Conservation (phyloP, 1,284 basidiomycete genomes). For the Papiliotrema flavescens region DNA sequence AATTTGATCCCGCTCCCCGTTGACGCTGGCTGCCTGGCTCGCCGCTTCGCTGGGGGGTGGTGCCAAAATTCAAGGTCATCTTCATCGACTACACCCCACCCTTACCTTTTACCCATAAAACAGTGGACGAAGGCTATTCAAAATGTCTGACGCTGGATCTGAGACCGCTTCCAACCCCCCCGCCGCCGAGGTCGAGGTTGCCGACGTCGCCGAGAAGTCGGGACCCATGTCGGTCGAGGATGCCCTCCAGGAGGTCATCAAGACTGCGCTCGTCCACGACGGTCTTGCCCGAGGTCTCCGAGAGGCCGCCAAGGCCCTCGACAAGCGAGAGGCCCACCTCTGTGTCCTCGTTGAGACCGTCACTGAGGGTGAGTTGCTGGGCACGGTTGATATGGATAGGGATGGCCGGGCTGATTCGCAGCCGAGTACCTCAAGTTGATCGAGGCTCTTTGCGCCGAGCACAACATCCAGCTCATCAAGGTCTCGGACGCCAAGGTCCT, state of each 20-base stretch:
- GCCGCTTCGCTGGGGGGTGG: too few relatives aligned
- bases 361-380: conserved; percentile 62
- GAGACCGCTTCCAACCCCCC: conserved; percentile 69
- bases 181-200: conserved; percentile 56
- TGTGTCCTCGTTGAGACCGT: conserved; percentile 99
- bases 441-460: conserved; percentile 97
- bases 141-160: conserved; percentile 99
- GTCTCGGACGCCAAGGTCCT: conserved; percentile 95
- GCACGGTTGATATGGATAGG: background rate
- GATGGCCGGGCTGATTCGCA: conserved; percentile 7
- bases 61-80: too few relatives aligned
- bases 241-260: conserved; percentile 79
- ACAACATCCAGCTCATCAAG: conserved; percentile 99
- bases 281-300: conserved; percentile 97
- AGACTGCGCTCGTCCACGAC: conserved; percentile 93
- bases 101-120: conserved; percentile 13
- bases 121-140: conserved; percentile 52
- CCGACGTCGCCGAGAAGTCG: conserved; percentile 75
- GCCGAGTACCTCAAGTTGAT: conserved; percentile 99
- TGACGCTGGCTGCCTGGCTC: too few relatives aligned
- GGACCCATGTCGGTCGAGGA: conserved; percentile 97
- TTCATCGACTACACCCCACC: too few relatives aligned
- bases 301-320: conserved; percentile 95
- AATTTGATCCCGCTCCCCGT: too few relatives aligned
- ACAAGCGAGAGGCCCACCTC: conserved; percentile 97